Evolutionary conservation across 2,329 filamentous ascomycete genomes (phyloP).

Genomic region (Aspergillus vadensis): DNA sequence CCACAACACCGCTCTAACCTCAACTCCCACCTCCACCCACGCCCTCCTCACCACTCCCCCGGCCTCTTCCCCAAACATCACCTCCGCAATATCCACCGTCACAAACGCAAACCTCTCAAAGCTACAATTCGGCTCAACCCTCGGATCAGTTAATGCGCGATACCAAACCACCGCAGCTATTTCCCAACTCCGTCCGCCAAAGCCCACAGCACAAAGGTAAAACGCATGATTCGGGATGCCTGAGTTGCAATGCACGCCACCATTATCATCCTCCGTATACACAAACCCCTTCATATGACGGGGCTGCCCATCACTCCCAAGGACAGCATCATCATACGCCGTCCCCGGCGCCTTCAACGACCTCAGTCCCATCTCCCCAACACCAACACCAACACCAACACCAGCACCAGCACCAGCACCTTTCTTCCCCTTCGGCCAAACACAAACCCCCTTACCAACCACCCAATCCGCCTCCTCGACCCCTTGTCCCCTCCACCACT

Average conservation of each 20-base stretch:
- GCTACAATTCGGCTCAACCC: background rate
- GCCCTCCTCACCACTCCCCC: background rate
- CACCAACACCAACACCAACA: too few species aligned
- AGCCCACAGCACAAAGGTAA: background rate
- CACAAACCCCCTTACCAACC: background rate
- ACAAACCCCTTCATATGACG: background rate
- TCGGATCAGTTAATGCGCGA: background rate
- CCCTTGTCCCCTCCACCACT: background rate
- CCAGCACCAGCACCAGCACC: too few species aligned
- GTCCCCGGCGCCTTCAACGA: background rate
- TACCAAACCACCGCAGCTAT: background rate
- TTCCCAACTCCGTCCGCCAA: background rate
- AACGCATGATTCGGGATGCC: background rate
- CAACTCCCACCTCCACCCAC: background rate
- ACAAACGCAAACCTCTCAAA: background rate
- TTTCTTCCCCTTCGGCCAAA: background rate
- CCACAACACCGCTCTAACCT: background rate
- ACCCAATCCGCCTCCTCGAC: background rate
- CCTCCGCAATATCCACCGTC: background rate
- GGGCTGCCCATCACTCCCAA: background rate
- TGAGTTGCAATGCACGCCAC: background rate
- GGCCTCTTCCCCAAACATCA: background rate
- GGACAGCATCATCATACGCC: background rate
- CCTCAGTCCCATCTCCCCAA: background rate
- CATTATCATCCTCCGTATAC: background rate